Evolutionary conservation across 2,329 filamentous ascomycete genomes (phyloP), one percentile per base, ranked within the genome.

Genomic region (Cladorrhinum sp.): DNA sequence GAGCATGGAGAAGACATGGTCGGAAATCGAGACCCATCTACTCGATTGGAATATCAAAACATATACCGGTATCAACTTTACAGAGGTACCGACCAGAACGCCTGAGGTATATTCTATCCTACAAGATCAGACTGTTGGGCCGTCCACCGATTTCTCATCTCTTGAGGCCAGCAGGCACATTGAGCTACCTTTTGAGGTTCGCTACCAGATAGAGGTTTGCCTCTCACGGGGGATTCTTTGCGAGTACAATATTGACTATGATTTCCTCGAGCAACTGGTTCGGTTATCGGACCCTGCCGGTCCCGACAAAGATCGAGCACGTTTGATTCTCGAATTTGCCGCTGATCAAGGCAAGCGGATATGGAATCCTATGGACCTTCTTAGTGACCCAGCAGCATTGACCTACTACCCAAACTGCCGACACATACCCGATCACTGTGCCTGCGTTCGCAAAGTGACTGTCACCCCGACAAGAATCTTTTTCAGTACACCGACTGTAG

Each of bases 121-220:
- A 65, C 67, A 79, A 71, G 66, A 75, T 72, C 62, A 62, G 51
- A 10, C 61, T 20, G 20, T 18, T 13, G 16, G 3, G n/a, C 10
- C 7, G 3, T n/a, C 24, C 5, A 41, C 62, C 2, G 65, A 71
- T 61, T 60, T 73, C 32, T 62, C 71, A 48, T 59, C 77, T 56
- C 64, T 79, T 58, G 59, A 66, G 65, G 61, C 68, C 22, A 72
- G 78, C 2, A 64, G 77, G 23, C 74, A 75, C 25, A 67, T 78
- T 27, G 65, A 75, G 58, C 78, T 93, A 3, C 77, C 84, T 0
- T 97, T 92, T 63, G 76, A 85, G 0, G 84, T 96, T 1, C 84
- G 91, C 16, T 99, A 98, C 70, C 92, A 96, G 71, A 82, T 99
- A 0, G 93, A 99, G 72, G 93, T 92, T 0, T 98, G 93, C 71